Conservation (phyloP, 805 yeast species). For the Hanseniaspora occidentalis region DNA sequence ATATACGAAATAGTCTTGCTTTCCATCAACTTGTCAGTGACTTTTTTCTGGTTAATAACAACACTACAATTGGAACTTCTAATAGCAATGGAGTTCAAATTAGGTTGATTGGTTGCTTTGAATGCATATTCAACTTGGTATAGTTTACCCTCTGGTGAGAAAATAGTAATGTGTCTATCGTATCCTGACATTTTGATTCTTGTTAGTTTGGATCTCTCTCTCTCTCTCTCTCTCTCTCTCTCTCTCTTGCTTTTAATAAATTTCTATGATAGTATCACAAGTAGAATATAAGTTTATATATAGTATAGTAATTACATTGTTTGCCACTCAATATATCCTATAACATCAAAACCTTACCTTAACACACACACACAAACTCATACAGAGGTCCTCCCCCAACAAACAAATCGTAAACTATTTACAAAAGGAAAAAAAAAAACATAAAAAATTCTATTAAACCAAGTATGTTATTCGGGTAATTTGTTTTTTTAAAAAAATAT, state of each 20-base stretch:
- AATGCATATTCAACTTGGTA: slow-evolving; percentile 97
- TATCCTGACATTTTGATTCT: slow-evolving; percentile 57
- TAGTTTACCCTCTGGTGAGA: slow-evolving; percentile 96
- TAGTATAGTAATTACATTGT: no score
- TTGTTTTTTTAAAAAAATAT: no score
- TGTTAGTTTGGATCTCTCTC: neutral
- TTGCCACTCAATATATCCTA: no score
- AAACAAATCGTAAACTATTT: no score
- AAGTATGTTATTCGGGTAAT: no score
- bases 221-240: neutral
- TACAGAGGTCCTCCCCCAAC: no score
- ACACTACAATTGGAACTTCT: slow-evolving; percentile 82
- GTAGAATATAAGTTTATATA: no score
- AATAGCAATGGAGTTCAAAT: slow-evolving; percentile 78
- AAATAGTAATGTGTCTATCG: slow-evolving; percentile 96
- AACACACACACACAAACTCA: no score
- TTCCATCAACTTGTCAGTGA: slow-evolving; percentile 88
- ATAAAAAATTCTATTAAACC: no score
- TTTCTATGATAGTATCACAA: no score
- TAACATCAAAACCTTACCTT: no score
- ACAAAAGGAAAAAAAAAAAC: no score
- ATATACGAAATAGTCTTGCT: slow-evolving; percentile 77
- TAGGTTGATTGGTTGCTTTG: slow-evolving; percentile 89
- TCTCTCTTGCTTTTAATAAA: neutral
- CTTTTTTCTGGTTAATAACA: slow-evolving; percentile 86